These are phyloP conservation scores for Chloranthus sessilifolius DNA, from an alignment of 164 flowering plant genomes.

Conservation along the genomic window DNA sequence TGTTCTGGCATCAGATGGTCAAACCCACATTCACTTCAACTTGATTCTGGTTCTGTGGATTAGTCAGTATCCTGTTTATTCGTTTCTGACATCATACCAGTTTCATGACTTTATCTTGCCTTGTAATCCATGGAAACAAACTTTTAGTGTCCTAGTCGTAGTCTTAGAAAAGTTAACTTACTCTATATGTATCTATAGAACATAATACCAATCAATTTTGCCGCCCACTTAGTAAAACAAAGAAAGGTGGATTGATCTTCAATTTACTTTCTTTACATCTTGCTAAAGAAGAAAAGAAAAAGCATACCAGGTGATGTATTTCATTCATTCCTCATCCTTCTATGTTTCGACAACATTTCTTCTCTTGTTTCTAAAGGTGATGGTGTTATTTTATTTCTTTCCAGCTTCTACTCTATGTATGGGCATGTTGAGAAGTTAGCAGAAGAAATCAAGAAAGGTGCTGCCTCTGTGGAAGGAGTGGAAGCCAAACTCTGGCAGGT, in stretches of 20 bases:
- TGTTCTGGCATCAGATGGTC: too few relatives aligned
- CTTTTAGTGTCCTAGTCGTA: too few relatives aligned
- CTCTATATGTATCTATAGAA: too few relatives aligned
- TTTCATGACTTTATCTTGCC: too few relatives aligned
- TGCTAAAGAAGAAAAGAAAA: background rate
- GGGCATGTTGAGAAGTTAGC: slow-evolving; percentile 87
- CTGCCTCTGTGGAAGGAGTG: slow-evolving; percentile 78
- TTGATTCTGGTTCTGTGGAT: too few relatives aligned
- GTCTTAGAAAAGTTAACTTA: background rate
- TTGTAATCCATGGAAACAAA: too few relatives aligned
- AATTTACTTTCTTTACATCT: background rate
- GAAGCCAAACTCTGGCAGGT: slow-evolving; percentile 85
- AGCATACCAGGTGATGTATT: background rate
- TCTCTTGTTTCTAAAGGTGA: too few relatives aligned
- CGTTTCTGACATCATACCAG: too few relatives aligned
- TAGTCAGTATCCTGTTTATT: too few relatives aligned
- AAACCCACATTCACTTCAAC: too few relatives aligned
- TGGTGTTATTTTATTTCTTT: too few relatives aligned
- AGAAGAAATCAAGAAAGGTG: slow-evolving; percentile 76
- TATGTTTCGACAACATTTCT: background rate
- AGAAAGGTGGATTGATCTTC: background rate
- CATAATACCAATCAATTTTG: background rate
- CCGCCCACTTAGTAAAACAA: background rate
- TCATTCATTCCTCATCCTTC: background rate
- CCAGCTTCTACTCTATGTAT: slow-evolving; percentile 81